A percentile compares a stretch with the other conserved stretches of the same genome.
Evolutionary conservation across 73 alveolate genomes (phyloP).

Genomic region (Durusdinium trenchii): DNA sequence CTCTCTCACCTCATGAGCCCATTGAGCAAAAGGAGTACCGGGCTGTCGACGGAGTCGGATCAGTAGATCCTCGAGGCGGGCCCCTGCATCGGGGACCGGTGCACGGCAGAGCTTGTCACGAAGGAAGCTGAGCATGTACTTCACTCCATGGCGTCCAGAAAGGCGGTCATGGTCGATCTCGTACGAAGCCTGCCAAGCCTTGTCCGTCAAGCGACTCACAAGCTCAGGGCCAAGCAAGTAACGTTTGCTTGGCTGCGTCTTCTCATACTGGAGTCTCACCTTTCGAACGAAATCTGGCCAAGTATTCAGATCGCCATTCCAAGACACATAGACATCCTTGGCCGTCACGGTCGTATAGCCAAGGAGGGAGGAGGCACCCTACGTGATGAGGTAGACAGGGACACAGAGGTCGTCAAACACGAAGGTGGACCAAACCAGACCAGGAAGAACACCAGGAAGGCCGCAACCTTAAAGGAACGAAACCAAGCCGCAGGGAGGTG

Average conservation of each 20-base stretch:
- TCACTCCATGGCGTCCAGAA: not conserved
- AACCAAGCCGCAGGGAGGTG: too few species aligned
- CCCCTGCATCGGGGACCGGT: not conserved
- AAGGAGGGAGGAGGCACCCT: too few species aligned
- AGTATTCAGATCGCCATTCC: not conserved
- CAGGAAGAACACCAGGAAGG: too few species aligned
- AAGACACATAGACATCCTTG: not conserved
- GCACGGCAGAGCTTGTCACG: not conserved
- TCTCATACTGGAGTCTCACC: not conserved
- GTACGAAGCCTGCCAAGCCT: not conserved
- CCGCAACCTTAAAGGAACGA: too few species aligned
- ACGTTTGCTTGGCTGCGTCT: not conserved
- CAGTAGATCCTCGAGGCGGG: not conserved
- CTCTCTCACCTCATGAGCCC: not conserved
- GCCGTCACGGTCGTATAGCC: not conserved
- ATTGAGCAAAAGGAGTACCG: not conserved
- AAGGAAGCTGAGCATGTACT: not conserved
- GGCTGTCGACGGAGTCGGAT: not conserved
- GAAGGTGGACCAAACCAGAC: too few species aligned
- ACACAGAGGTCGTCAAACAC: not conserved
- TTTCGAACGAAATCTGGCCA: not conserved
- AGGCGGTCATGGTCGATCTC: not conserved
- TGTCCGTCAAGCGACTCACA: too few species aligned
- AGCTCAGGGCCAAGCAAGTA: not conserved
- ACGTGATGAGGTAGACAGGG: too few species aligned